Base-by-base conservation (phyloP, 169 alveolate species). In the Cardiosporidium cionae region DNA sequence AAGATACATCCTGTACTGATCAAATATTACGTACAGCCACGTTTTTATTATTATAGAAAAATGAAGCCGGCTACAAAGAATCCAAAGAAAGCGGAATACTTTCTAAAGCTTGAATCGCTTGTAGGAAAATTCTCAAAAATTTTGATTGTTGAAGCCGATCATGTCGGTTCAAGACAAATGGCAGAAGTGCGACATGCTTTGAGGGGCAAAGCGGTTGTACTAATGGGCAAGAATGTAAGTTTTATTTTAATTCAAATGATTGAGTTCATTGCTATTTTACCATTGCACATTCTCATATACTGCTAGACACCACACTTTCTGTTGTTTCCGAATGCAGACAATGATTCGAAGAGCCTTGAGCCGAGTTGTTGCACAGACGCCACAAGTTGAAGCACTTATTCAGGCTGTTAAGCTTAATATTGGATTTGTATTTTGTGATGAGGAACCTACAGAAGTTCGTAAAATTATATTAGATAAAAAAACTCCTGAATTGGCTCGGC, bases 401-500 rank as follows among this genome's bases (percentile, higher is more conserved):
- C 89, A 88, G 7, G 86, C 89, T 63, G 89, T 95, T 68, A 92
- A 92, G 82, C 92, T 94, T 70, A 97, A 97, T 82, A 90, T 96
- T 67, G 99, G 99, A 52, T 87, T 96, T 83, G 94, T 97, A 74
- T 96, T 97, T 90, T 94, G 99, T 78, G 93, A 91, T 72, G 95
- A 86, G 36, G 96, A 94, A 83, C 94, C 96, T 32, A 83, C 91
- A 68, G 98, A 93, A 66, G 91, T 94, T 69, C 52, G 63, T 29
- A 91, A 89, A 33, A 85, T 91, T 34, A 90, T 97, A 52, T 89
- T 87, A n/a, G 89, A 90, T 29, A 87, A 92, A 87, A 88, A 89
- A 67, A 95, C 95, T 22, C 98, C 98, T 65, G 98, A 98, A 35
- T 98, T 98, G 33, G 99, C 99, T 54, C 89, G 95, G 82, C 97